Base-by-base conservation (phyloP, 495 filamentous ascomycete genomes). In the Penicillium arizonense region DNA sequence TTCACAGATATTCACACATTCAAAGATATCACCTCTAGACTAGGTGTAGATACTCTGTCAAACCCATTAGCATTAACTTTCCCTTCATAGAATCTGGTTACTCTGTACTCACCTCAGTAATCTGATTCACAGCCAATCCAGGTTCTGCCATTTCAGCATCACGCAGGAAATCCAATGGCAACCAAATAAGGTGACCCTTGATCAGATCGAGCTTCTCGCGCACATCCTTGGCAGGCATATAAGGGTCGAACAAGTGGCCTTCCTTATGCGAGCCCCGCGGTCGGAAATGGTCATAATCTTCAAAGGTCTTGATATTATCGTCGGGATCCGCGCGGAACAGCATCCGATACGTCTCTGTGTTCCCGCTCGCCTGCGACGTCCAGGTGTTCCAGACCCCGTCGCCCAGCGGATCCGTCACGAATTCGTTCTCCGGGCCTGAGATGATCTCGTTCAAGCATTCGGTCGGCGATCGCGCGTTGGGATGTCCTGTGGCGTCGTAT, bases 271-370 rank as follows among this genome's bases (percentile, higher is more conserved):
- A 77, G 50, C 83, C 86, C 16, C 67, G 63, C 5, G 88, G 86
- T 1, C 87, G 67, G 69, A 88, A 97, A 16, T 75, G 72, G 60
- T 96, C 85, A 70, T 96, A 97, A 50, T 96, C 89, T 32, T 89
- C 86, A 61, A 94, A 98, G 0, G 79, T 93, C 80, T 84, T 87
- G 64, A 96, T 89, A 56, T 86, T 74, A 54, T 97, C 85, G 69
- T 98, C 93, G 1, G 94, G 94, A 57, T 98, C 94, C 1, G 89
- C 88, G 47, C 92, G 89, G 77, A 98, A 98, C 16, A 98, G 74
- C 58, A 91, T 79, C 16, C 91, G 74, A 72, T 92, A 97, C n/a
- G 90, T 75, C 41, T 87, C 72, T 0, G 91, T 96, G 61, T 97
- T 97, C 37, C 71, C 83, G 7, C 80, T 87, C 21, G 94, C 91